A percentile compares a stretch with the other conserved stretches of the same genome.
Evolutionary conservation across 306 rosid genomes (phyloP).

Genomic region (Myrica gale): DNA sequence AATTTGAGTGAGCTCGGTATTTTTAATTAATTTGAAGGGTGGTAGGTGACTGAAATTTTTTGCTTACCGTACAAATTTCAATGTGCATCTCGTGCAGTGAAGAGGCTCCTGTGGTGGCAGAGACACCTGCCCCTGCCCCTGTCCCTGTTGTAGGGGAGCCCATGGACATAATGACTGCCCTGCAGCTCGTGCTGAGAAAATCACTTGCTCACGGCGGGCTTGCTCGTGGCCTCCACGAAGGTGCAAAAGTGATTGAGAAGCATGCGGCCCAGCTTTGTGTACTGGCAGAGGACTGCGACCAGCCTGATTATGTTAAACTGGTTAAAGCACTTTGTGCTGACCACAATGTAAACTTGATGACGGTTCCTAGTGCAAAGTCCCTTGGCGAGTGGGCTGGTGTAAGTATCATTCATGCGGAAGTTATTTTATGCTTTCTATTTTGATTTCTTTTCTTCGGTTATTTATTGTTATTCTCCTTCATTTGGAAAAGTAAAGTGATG

Average conservation of each 20-base stretch:
- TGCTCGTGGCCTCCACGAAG: constrained; percentile 75
- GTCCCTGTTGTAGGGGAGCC: constrained; percentile 45
- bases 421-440: background rate
- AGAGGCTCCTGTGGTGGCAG: constrained; percentile 33
- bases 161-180: constrained; percentile 52
- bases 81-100: constrained; percentile 30
- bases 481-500: background rate
- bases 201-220: constrained; percentile 86
- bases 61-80: background rate
- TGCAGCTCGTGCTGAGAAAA: constrained; percentile 82
- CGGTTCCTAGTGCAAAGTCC: constrained; percentile 80
- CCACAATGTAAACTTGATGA: constrained; percentile 71
- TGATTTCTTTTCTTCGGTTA: background rate
- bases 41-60: background rate
- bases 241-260: constrained; percentile 79
- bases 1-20: no score
- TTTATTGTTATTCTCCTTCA: background rate
- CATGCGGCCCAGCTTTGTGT: constrained; percentile 81
- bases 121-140: constrained; percentile 36
- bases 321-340: constrained; percentile 85
- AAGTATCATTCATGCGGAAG: constrained; percentile 31
- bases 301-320: constrained; percentile 76
- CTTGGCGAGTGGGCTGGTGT: constrained; percentile 98
- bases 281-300: constrained; percentile 88
- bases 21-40: no score